Evolutionary conservation across 495 filamentous ascomycete genomes (phyloP).

Genomic region (Tuber microsphaerosporum): DNA sequence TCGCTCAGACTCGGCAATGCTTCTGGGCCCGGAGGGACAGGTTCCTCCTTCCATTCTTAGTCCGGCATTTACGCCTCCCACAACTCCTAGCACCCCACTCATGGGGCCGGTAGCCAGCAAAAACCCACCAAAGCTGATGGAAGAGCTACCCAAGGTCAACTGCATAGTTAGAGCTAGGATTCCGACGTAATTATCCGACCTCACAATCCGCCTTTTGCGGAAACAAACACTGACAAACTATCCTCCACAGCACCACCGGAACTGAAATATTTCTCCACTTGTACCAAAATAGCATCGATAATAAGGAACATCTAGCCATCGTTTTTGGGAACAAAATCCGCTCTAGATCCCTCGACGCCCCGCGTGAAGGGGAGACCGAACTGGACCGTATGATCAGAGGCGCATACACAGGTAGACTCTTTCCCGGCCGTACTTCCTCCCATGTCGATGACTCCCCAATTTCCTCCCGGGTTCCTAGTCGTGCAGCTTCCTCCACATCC

Average conservation of each 20-base stretch:
- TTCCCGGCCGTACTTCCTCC: slow-evolving; percentile 68
- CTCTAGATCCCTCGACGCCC: slow-evolving; percentile 68
- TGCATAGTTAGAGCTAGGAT: slow-evolving; percentile 80
- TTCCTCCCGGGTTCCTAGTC: slow-evolving; percentile 7
- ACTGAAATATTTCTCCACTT: slow-evolving; percentile 96
- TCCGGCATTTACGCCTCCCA: slow-evolving; percentile 71
- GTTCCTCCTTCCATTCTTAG: slow-evolving; percentile 47
- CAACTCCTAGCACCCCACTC: slow-evolving; percentile 60
- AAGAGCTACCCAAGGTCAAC: slow-evolving; percentile 63
- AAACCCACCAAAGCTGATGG: slow-evolving; percentile 57
- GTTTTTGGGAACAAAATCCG: slow-evolving; percentile 85
- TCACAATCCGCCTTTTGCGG: neutral
- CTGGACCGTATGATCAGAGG: slow-evolving; percentile 92
- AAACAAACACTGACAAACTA: slow-evolving; percentile 4
- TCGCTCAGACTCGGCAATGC: slow-evolving; percentile 12
- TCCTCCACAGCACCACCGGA: slow-evolving; percentile 54
- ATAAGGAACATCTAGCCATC: slow-evolving; percentile 96
- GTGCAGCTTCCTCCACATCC: slow-evolving; percentile 17
- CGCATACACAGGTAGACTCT: slow-evolving; percentile 81
- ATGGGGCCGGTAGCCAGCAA: slow-evolving; percentile 49
- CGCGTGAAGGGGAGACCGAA: slow-evolving; percentile 82
- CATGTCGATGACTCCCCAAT: slow-evolving; percentile 32
- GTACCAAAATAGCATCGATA: slow-evolving; percentile 84
- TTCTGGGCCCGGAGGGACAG: slow-evolving; percentile 4
- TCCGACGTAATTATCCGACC: slow-evolving; percentile 50